Evolutionary conservation across 176 grass and related monocot species (phyloP).

Genomic region (Oryza australiensis): DNA sequence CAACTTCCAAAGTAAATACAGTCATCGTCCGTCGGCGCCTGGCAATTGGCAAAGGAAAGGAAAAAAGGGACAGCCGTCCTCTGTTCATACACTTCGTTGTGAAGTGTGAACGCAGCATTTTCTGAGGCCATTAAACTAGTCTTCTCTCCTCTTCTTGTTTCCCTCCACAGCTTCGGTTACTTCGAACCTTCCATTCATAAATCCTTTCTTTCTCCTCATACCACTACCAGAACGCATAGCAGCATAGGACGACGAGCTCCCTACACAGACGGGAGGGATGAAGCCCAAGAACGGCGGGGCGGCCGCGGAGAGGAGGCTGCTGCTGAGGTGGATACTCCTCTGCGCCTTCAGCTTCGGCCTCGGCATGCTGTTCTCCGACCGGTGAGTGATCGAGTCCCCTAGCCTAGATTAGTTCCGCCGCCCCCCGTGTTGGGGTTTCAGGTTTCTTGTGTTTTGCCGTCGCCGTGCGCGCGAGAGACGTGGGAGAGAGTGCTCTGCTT

Average conservation of each 20-base stretch:
- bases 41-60: not conserved
- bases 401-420: slow-evolving; percentile 25
- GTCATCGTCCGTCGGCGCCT: not conserved
- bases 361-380: slow-evolving; percentile 72
- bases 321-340: slow-evolving; percentile 58
- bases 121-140: slow-evolving; percentile 39
- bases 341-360: slow-evolving; percentile 71
- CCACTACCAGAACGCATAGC: too few relatives aligned
- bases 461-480: not conserved
- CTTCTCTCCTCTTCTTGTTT: slow-evolving; percentile 26
- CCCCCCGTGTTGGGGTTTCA: not conserved
- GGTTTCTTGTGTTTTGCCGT: not conserved
- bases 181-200: slow-evolving; percentile 54
- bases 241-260: too few relatives aligned
- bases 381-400: slow-evolving; percentile 38
- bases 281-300: slow-evolving; percentile 52
- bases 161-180: slow-evolving; percentile 59
- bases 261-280: slow-evolving; percentile 37
- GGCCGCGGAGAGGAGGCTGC: slow-evolving; percentile 48
- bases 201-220: not conserved
- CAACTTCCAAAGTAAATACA: not conserved
- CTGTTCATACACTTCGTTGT: slow-evolving; percentile 26
- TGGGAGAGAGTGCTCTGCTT: not conserved
- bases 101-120: slow-evolving; percentile 40
- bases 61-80: not conserved